Conservation (phyloP, 208 protist species). For the Leishmania aethiopica region DNA sequence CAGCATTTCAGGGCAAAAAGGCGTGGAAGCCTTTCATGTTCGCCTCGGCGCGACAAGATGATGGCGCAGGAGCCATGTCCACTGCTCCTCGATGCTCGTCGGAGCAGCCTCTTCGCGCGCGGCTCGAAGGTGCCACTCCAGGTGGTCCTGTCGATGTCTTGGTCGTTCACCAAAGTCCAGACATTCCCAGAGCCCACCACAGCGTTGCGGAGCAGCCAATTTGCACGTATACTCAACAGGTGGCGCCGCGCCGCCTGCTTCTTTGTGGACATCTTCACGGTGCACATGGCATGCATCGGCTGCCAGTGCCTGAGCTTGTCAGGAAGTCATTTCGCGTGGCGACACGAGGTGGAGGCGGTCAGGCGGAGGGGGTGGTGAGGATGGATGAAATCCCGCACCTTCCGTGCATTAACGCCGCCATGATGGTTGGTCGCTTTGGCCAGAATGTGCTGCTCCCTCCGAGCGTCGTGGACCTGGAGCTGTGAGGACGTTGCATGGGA, state of each 20-base stretch:
- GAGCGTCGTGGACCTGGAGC: conserved; percentile 52
- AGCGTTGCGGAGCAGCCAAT: conserved; percentile 38
- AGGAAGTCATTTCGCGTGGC: conserved; percentile 13
- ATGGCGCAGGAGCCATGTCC: not conserved
- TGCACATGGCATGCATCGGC: conserved; percentile 49
- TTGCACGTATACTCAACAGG: conserved; percentile 36
- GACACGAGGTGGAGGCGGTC: not conserved
- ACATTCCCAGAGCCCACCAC: conserved; percentile 6
- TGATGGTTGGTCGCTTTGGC: conserved; percentile 31
- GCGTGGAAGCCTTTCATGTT: conserved; percentile 33
- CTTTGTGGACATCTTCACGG: conserved; percentile 59
- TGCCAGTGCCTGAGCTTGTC: conserved; percentile 27
- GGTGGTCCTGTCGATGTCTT: conserved; percentile 56
- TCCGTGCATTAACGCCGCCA: conserved; percentile 60
- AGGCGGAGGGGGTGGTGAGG: not conserved
- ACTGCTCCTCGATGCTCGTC: not conserved
- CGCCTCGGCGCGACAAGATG: not conserved
- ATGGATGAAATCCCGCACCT: conserved; percentile 32
- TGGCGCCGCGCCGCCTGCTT: conserved; percentile 44
- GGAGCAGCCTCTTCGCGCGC: not conserved
- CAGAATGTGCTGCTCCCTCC: conserved; percentile 27
- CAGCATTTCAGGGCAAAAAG: conserved; percentile 42
- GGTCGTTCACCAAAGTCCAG: conserved; percentile 55
- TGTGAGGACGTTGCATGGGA: conserved; percentile 21
- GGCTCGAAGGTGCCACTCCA: conserved; percentile 36